phyloP scores from a whole-genome alignment of 345 rosid species.

The Citrus sp. region DNA sequence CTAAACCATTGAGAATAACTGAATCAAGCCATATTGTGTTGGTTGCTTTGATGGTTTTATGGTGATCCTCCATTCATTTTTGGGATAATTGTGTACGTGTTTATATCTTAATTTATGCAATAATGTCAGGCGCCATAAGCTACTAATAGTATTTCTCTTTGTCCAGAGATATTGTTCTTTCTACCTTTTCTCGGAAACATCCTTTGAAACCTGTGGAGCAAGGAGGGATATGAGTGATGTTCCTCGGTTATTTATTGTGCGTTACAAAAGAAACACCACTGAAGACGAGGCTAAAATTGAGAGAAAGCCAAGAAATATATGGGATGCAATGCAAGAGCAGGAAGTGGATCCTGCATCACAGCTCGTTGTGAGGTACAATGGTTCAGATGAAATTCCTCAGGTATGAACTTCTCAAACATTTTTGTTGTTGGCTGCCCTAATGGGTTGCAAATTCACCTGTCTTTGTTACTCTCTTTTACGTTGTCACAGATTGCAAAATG shows the following conservation, averaged over 20 bases:
- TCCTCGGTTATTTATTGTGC: constrained; percentile 72
- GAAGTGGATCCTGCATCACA: constrained; percentile 83
- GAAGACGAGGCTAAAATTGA: constrained; percentile 37
- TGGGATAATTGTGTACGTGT: background rate
- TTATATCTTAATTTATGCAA: background rate
- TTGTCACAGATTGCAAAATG: constrained; percentile 63
- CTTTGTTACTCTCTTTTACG: constrained; percentile 6
- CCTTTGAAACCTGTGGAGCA: constrained; percentile 89
- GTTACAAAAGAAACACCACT: constrained; percentile 73
- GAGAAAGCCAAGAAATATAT: constrained; percentile 50
- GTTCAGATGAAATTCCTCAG: constrained; percentile 64
- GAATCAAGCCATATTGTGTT: background rate
- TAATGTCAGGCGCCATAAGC: background rate
- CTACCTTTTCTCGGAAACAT: constrained; percentile 76
- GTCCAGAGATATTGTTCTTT: constrained; percentile 81
- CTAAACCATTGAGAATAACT: background rate
- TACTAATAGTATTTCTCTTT: constrained; percentile 15
- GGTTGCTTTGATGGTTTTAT: background rate
- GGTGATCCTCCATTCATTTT: background rate
- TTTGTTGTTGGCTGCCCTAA: background rate
- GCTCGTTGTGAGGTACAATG: constrained; percentile 84
- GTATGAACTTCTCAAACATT: constrained; percentile 27
- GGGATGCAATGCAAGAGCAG: constrained; percentile 45
- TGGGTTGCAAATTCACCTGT: too few species aligned
- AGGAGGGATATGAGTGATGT: constrained; percentile 67